Conservation (phyloP, 129 eudicot genomes). For the Artemisia tridentata region DNA sequence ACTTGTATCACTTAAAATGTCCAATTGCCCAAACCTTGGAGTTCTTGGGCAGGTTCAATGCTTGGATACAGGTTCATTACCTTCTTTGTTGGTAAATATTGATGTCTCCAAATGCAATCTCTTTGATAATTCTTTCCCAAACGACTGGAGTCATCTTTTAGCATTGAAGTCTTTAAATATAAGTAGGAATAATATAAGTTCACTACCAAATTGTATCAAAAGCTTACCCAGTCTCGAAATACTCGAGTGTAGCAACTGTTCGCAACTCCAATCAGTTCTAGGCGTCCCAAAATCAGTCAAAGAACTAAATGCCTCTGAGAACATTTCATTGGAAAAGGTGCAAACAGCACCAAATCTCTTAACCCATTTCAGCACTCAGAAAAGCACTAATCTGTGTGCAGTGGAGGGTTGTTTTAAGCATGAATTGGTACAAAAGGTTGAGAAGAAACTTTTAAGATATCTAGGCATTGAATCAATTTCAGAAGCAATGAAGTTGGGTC, state of each 20-base stretch:
- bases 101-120: slow-evolving; percentile 10
- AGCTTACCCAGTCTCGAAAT: slow-evolving; percentile 1
- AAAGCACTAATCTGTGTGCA: not conserved
- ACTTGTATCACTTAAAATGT: slow-evolving; percentile 1
- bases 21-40: slow-evolving; percentile 10
- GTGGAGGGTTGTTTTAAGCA: slow-evolving; percentile 19
- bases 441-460: slow-evolving; percentile 3
- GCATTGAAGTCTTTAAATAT: not conserved
- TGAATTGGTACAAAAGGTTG: not conserved
- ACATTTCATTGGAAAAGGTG: not conserved
- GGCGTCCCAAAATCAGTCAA: slow-evolving; percentile 6
- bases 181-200: not conserved
- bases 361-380: not conserved
- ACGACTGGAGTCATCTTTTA: slow-evolving; percentile 8
- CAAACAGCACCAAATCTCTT: slow-evolving; percentile 14
- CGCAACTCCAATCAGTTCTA: slow-evolving; percentile 1
- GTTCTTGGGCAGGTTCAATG: slow-evolving; percentile 11
- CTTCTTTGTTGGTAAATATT: slow-evolving; percentile 2
- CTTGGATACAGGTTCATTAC: slow-evolving; percentile 1
- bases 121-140: slow-evolving; percentile 15
- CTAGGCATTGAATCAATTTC: slow-evolving; percentile 5
- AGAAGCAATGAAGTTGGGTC: not conserved
- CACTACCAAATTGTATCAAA: slow-evolving; percentile 10
- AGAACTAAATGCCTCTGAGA: not conserved
- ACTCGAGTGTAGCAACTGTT: not conserved